Conservation (phyloP, 2,329 filamentous ascomycete genomes). For the Elsinoe fawcettii region DNA sequence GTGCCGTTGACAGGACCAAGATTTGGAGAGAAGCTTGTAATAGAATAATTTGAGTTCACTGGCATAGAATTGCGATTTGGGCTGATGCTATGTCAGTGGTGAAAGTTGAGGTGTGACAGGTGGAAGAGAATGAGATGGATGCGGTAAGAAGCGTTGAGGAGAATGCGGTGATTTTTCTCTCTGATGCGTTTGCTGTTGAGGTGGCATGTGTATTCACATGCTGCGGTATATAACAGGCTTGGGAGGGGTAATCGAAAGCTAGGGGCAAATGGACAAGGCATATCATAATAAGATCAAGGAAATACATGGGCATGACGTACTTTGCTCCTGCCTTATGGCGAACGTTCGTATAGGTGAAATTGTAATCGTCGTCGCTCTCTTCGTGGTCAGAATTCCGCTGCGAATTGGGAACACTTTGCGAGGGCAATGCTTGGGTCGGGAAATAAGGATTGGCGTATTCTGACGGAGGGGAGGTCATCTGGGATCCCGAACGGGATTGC, state of each 20-base stretch:
- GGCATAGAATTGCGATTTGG: conserved; percentile 92
- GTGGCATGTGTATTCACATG: not conserved
- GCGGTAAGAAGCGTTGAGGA: not conserved
- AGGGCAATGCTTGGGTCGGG: conserved; percentile 50
- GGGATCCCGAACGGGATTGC: conserved; percentile 67
- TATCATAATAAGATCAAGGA: not conserved
- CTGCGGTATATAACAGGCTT: not conserved
- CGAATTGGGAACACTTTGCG: conserved; percentile 77
- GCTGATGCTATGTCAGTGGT: conserved; percentile 38
- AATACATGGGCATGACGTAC: conserved; percentile 52
- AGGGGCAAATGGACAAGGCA: not conserved
- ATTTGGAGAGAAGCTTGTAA: conserved; percentile 40
- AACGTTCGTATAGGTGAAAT: conserved; percentile 51
- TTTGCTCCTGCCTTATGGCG: conserved; percentile 66
- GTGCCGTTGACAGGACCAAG: conserved; percentile 79
- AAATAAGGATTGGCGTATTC: conserved; percentile 48
- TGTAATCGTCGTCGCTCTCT: conserved; percentile 65
- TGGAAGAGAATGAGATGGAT: not conserved
- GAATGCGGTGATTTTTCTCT: not conserved
- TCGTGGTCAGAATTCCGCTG: conserved; percentile 82
- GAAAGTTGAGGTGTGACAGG: not conserved
- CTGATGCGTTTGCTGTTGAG: not conserved
- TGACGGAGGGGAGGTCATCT: conserved; percentile 69
- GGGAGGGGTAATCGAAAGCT: not conserved
- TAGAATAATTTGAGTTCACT: conserved; percentile 55